Conservation (phyloP, 2,329 filamentous ascomycete species). For the Hirsutella thompsonii region DNA sequence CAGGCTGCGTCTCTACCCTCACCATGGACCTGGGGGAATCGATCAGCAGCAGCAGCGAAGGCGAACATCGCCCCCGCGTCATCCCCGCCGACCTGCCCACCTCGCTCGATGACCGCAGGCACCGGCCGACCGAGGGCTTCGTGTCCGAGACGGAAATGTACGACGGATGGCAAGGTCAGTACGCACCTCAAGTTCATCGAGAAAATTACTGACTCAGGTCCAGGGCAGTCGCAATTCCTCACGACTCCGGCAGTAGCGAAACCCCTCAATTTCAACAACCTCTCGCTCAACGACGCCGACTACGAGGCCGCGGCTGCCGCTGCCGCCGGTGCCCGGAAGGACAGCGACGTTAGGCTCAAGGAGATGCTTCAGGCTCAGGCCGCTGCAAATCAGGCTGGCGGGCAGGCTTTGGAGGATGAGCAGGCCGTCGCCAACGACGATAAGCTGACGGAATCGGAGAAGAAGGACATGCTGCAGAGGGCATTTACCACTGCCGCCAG, state of each 20-base stretch:
- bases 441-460: conserved; percentile 62
- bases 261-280: conserved; percentile 67
- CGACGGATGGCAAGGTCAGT: conserved; percentile 88
- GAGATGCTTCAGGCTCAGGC: conserved; percentile 94
- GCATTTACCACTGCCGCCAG: conserved; percentile 89
- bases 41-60: conserved; percentile 20
- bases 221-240: conserved; percentile 91
- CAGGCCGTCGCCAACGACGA: conserved; percentile 65
- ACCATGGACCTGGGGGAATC: conserved; percentile 48
- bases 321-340: conserved; percentile 38
- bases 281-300: conserved; percentile 71
- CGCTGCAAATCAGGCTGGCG: conserved; percentile 59
- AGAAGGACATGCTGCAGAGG: conserved; percentile 71
- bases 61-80: conserved; percentile 28
- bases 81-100: conserved; percentile 81
- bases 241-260: conserved; percentile 76
- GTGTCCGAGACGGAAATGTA: conserved; percentile 89
- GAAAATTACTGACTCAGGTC: not conserved
- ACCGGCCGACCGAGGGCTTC: conserved; percentile 47
- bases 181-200: conserved; percentile 2
- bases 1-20: conserved; percentile 24
- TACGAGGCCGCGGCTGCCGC: conserved; percentile 38
- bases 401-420: conserved; percentile 62
- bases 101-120: conserved; percentile 77
- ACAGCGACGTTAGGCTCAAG: conserved; percentile 80